These are phyloP conservation scores for Achaetomium macrosporum DNA, from an alignment of 2,329 filamentous ascomycete genomes.

Conservation along the genomic window DNA sequence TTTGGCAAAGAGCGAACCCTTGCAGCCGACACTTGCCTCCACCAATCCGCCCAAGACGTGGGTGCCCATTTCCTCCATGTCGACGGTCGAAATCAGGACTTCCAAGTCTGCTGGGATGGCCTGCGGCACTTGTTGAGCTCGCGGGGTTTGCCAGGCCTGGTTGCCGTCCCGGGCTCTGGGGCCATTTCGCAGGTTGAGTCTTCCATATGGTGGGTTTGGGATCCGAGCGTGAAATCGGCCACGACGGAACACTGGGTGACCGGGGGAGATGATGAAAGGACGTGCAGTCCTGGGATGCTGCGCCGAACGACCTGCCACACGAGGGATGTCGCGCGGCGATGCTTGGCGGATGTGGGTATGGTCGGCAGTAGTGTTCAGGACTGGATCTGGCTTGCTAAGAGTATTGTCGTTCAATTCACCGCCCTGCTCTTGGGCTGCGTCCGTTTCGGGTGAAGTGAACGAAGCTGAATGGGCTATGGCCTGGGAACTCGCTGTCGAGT, in stretches of 20 bases:
- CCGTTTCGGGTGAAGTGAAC: not conserved
- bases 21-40: not conserved
- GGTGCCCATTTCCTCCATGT: conserved; percentile 1
- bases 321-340: not conserved
- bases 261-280: not conserved
- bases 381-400: not conserved
- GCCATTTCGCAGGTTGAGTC: no score
- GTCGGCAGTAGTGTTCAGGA: not conserved
- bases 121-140: not conserved
- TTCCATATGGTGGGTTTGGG: not conserved
- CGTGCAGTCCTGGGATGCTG: not conserved
- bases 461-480: not conserved
- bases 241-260: not conserved
- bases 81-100: not conserved
- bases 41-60: conserved; percentile 8
- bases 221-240: not conserved
- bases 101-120: not conserved
- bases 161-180: not conserved
- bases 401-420: not conserved
- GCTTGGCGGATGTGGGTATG: not conserved
- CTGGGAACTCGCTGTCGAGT: not conserved
- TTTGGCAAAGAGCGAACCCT: conserved; percentile 1
- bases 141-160: not conserved
- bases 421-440: not conserved
- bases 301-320: not conserved